Conservation (phyloP, 768 basidiomycete genomes). For the Trametes punicea region DNA sequence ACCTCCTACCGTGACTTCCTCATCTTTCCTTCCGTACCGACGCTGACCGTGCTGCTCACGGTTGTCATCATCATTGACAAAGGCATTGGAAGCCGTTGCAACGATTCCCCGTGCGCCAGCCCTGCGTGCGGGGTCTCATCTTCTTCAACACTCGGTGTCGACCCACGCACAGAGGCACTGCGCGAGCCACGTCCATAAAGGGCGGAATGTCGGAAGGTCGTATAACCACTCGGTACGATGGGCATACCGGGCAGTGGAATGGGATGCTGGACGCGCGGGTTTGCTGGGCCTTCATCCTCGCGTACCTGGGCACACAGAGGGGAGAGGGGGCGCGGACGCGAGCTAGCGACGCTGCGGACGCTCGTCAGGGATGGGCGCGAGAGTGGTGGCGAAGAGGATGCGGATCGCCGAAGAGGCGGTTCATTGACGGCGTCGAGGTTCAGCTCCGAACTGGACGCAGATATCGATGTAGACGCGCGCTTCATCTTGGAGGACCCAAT, state of each 20-base stretch:
- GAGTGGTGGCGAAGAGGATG: conserved; percentile 14
- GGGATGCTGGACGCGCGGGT: neutral
- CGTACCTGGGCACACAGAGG: conserved; percentile 12
- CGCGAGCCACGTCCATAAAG: conserved; percentile 6
- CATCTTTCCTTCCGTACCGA: neutral
- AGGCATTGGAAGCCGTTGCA: conserved; percentile 15
- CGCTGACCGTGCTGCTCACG: conserved; percentile 19
- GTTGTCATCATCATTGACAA: conserved; percentile 17
- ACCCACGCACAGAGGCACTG: neutral
- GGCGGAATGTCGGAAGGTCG: conserved; percentile 17
- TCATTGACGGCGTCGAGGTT: neutral
- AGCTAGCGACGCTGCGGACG: neutral
- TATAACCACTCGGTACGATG: conserved; percentile 17
- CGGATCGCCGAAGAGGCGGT: neutral
- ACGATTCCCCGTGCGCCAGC: conserved; percentile 12
- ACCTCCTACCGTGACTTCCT: neutral
- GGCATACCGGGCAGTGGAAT: conserved; percentile 18
- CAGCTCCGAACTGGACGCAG: conserved; percentile 6
- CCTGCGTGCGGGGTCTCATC: conserved; percentile 11
- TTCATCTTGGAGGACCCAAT: conserved; percentile 4
- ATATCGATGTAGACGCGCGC: conserved; percentile 5
- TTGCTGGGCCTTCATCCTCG: neutral
- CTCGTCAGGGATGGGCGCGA: conserved; percentile 8
- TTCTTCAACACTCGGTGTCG: neutral
- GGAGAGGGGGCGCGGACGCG: conserved; percentile 6